Evolutionary conservation across 2,329 filamentous ascomycete genomes (phyloP).

Genomic region (Stachybotrys echinatus): DNA sequence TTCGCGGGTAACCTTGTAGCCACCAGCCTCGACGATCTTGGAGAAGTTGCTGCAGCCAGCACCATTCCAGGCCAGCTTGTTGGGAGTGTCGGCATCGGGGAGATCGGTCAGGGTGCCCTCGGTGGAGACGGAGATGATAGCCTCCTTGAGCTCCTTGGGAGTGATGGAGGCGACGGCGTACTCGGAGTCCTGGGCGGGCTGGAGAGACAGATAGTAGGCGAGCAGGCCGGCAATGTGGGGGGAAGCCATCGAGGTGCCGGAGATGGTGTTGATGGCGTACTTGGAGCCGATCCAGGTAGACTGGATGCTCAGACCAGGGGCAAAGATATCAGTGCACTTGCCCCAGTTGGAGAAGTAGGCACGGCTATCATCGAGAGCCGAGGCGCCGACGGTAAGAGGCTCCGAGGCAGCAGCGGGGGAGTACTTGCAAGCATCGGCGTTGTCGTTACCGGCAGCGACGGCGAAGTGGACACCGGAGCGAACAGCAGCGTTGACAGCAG

Average conservation of each 20-base stretch:
- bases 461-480: constrained; percentile 92
- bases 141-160: constrained; percentile 89
- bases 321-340: constrained; percentile 99
- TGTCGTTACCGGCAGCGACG: constrained; percentile 97
- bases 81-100: constrained; percentile 71
- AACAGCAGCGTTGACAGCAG: constrained; percentile 90
- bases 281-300: constrained; percentile 99
- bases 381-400: constrained; percentile 93
- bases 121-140: constrained; percentile 79
- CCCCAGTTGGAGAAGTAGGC: constrained; percentile 99
- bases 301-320: constrained; percentile 90
- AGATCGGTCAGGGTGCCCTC: constrained; percentile 73
- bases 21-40: constrained; percentile 69
- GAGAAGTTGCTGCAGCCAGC: constrained; percentile 90
- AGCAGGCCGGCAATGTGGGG: constrained; percentile 94
- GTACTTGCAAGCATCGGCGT: constrained; percentile 98
- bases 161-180: constrained; percentile 87
- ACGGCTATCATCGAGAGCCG: constrained; percentile 87
- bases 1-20: constrained; percentile 64
- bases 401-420: constrained; percentile 89
- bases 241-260: constrained; percentile 98
- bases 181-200: constrained; percentile 83
- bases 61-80: constrained; percentile 98
- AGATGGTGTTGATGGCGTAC: constrained; percentile 97
- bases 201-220: constrained; percentile 96